phyloP scores from a whole-genome alignment of 2,329 filamentous ascomycete genomes.

The Chalaropsis thielavioides region DNA sequence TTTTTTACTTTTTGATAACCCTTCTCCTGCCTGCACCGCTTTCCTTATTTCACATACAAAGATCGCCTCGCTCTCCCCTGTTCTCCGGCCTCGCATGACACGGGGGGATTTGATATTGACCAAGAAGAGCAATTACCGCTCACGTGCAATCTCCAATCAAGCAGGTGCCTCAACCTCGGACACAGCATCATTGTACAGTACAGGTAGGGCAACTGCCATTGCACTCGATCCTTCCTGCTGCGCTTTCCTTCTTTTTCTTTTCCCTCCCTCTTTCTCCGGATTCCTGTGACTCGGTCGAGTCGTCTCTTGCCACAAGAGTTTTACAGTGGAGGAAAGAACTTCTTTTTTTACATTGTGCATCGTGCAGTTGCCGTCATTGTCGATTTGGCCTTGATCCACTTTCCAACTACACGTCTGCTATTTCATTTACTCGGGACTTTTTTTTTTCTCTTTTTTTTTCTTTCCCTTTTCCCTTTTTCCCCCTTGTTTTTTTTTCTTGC shows the following conservation, averaged over 20 bases:
- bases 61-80: neutral
- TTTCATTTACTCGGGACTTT: neutral
- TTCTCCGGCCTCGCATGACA: neutral
- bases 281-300: neutral
- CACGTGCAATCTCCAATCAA: neutral
- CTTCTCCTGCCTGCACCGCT: neutral
- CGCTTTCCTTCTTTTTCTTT: neutral
- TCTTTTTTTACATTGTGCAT: constrained; percentile 3
- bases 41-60: no score
- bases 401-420: neutral
- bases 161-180: neutral
- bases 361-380: constrained; percentile 1
- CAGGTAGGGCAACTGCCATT: neutral
- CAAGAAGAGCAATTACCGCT: neutral
- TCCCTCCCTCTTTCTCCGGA: neutral
- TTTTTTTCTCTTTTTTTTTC: neutral
- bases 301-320: neutral
- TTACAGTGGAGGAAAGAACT: neutral
- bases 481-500: neutral
- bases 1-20: neutral
- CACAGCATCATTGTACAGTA: neutral
- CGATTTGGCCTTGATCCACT: neutral
- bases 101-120: neutral
- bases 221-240: neutral
- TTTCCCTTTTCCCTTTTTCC: neutral